phyloP scores from a whole-genome alignment of 2,329 filamentous ascomycete genomes.

The Leptographium galeiforme region DNA sequence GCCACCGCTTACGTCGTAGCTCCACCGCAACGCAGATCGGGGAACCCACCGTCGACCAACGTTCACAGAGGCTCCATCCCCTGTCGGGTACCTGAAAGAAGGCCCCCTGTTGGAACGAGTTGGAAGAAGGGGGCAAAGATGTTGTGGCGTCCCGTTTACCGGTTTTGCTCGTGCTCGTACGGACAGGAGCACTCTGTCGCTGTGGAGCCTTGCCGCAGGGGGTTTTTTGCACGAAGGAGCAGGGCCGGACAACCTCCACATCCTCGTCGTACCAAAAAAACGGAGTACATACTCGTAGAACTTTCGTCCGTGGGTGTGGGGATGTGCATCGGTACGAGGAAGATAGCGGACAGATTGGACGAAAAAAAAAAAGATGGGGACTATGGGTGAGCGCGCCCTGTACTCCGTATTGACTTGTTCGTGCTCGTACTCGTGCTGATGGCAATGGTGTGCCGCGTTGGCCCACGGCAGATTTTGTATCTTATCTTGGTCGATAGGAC shows the following conservation, averaged over 20 bases:
- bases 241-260: not conserved
- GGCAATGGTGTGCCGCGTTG: no score
- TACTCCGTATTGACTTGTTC: no score
- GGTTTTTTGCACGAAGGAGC: not conserved
- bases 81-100: not conserved
- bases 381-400: not conserved
- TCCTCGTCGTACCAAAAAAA: not conserved
- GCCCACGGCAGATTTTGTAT: not conserved
- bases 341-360: not conserved
- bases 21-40: not conserved
- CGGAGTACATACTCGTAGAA: not conserved
- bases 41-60: not conserved
- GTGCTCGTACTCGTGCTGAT: no score
- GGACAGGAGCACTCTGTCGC: not conserved
- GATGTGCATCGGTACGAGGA: not conserved
- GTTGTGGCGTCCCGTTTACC: not conserved
- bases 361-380: not conserved
- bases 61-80: not conserved
- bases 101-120: not conserved
- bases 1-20: no score
- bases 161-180: not conserved
- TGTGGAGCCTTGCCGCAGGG: not conserved
- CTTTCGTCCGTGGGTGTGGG: not conserved
- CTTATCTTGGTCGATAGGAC: not conserved
- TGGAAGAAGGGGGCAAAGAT: not conserved